Conservation (phyloP, 345 rosid species). For the Linum tenue region DNA sequence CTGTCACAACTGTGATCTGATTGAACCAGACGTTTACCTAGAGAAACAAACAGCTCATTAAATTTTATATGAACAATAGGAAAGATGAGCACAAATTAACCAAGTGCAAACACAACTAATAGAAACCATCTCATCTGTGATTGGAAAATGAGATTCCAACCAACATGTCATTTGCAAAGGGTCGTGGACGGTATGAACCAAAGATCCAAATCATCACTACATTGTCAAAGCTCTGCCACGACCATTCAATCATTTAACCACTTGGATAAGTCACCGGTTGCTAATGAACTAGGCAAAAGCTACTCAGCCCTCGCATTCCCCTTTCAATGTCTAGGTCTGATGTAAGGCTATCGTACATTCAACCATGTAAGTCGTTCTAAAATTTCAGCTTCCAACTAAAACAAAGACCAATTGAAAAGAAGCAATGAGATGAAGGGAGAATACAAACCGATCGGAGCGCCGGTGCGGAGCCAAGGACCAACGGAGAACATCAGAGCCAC, state of each 20-base stretch:
- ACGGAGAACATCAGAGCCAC: conserved; percentile 61
- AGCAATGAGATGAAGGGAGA: neutral
- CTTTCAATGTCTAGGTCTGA: neutral
- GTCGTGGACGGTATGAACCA: neutral
- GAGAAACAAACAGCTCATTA: too few relatives aligned
- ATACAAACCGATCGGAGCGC: conserved; percentile 40
- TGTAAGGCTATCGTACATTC: neutral
- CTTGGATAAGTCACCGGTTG: neutral
- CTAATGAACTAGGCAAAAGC: neutral
- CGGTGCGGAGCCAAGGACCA: conserved; percentile 50
- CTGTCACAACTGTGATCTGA: neutral
- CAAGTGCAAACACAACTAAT: too few relatives aligned
- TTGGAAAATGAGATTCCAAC: too few relatives aligned
- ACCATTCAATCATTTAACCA: neutral
- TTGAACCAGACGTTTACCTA: too few relatives aligned
- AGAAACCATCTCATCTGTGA: too few relatives aligned
- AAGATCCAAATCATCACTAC: neutral
- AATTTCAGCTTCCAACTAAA: neutral
- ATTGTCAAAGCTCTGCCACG: neutral
- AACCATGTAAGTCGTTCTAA: neutral
- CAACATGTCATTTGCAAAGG: too few relatives aligned
- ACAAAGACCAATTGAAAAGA: neutral
- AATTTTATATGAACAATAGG: too few relatives aligned
- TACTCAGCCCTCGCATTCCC: neutral
- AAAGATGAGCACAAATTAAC: too few relatives aligned